A percentile compares a stretch with the other conserved stretches of the same genome.
Evolutionary conservation across 2,329 filamentous ascomycete species (phyloP).

Genomic region (Pyrenophora tritici-repentis): DNA sequence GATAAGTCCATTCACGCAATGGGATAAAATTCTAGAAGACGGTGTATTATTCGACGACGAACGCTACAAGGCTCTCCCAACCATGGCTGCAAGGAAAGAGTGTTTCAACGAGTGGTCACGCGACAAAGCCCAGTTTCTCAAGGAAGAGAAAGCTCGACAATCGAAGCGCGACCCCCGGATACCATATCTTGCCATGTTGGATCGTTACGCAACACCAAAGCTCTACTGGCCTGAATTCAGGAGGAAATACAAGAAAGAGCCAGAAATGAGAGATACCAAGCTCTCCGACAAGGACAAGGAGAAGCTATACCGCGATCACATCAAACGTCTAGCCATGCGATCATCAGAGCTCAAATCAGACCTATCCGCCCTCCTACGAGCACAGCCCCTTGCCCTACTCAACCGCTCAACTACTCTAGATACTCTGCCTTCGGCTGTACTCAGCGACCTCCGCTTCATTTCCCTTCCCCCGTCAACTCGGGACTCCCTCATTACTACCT

Average conservation of each 20-base stretch:
- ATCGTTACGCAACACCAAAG: slow-evolving; percentile 82
- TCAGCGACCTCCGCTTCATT: slow-evolving; percentile 72
- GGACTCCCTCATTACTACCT: slow-evolving; percentile 68
- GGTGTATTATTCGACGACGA: slow-evolving; percentile 81
- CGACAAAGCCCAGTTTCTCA: slow-evolving; percentile 73
- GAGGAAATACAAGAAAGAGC: slow-evolving; percentile 82
- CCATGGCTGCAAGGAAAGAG: slow-evolving; percentile 79
- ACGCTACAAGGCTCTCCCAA: slow-evolving; percentile 81
- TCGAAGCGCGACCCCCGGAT: slow-evolving; percentile 83
- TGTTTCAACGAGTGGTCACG: slow-evolving; percentile 84
- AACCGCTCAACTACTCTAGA: slow-evolving; percentile 63
- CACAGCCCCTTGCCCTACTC: slow-evolving; percentile 62
- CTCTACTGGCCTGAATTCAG: slow-evolving; percentile 98
- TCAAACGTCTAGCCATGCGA: slow-evolving; percentile 68
- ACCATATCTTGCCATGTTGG: slow-evolving; percentile 79
- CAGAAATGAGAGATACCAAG: slow-evolving; percentile 74
- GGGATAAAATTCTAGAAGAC: slow-evolving; percentile 87
- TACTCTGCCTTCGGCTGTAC: slow-evolving; percentile 64
- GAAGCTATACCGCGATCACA: slow-evolving; percentile 76
- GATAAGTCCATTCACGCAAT: slow-evolving; percentile 86
- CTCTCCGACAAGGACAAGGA: slow-evolving; percentile 71
- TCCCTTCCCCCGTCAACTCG: slow-evolving; percentile 65
- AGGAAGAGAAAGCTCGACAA: slow-evolving; percentile 72
- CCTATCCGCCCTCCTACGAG: slow-evolving; percentile 67
- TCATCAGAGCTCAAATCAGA: slow-evolving; percentile 71